A percentile compares a stretch with the other conserved stretches of the same genome.
These are phyloP conservation scores for Hymenoscyphus infarciens DNA, from an alignment of 2,329 filamentous ascomycete species.

Conservation along the genomic window DNA sequence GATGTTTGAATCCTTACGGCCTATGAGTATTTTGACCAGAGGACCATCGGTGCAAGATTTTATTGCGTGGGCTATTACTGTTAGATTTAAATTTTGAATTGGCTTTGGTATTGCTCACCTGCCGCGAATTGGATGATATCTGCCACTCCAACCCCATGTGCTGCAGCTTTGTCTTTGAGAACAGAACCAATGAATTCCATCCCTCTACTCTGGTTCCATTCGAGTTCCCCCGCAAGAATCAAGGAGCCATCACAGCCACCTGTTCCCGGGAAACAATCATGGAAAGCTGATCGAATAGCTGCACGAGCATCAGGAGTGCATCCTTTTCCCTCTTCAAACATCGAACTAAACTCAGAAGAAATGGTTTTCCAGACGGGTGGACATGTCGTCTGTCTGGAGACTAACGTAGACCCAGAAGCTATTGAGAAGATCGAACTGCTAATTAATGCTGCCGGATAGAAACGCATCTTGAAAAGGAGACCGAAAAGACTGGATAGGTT, in stretches of 20 bases:
- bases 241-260: slow-evolving; percentile 6
- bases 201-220: not conserved
- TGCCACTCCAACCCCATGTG: not conserved
- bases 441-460: not conserved
- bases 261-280: slow-evolving; percentile 6
- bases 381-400: not conserved
- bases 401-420: not conserved
- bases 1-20: not conserved
- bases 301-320: not conserved
- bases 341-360: not conserved
- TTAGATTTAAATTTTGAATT: not conserved
- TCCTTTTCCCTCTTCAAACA: slow-evolving; percentile 4
- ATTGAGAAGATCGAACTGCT: not conserved
- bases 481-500: too few species aligned
- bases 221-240: not conserved
- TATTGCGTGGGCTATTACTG: slow-evolving; percentile 1
- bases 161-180: slow-evolving; percentile 1
- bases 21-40: not conserved
- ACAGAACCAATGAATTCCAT: slow-evolving; percentile 1
- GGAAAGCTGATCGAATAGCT: slow-evolving; percentile 6
- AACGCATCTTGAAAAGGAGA: not conserved
- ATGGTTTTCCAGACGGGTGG: slow-evolving; percentile 4
- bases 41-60: slow-evolving; percentile 3
- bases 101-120: not conserved
- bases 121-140: slow-evolving; percentile 9